A percentile compares a stretch with the other conserved stretches of the same genome.
These are phyloP conservation scores for Pseudozyma thailandica DNA, from an alignment of 1,284 basidiomycete species.

Conservation along the genomic window DNA sequence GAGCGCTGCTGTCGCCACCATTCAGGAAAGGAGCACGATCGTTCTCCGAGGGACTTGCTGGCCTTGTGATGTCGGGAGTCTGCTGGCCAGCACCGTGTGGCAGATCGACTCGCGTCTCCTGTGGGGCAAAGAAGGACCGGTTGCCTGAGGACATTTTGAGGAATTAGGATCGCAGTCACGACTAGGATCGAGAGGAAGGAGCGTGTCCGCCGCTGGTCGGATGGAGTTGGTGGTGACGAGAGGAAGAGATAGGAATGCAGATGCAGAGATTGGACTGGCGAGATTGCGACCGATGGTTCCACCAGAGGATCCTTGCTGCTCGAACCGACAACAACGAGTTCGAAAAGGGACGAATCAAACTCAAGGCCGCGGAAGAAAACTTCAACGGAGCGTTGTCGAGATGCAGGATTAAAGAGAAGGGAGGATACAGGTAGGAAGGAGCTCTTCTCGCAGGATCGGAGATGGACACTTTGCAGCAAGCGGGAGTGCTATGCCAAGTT, in stretches of 20 bases:
- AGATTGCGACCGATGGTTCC: no score
- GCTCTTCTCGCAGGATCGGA: constrained; percentile 13
- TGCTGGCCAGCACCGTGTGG: constrained; percentile 33
- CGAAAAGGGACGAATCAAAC: no score
- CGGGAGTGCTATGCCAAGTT: constrained; percentile 14
- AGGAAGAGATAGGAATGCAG: no score
- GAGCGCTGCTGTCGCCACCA: constrained; percentile 15
- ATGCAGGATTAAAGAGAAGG: constrained; percentile 5
- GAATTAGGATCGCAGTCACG: not conserved
- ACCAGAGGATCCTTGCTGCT: no score
- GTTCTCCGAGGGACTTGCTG: constrained; percentile 49
- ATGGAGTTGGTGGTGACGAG: no score
- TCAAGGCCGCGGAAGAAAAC: no score
- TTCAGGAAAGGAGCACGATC: constrained; percentile 48
- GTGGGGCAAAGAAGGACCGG: constrained; percentile 50
- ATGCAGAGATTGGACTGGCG: no score
- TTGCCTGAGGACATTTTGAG: constrained; percentile 38
- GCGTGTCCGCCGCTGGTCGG: no score
- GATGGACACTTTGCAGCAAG: constrained; percentile 22
- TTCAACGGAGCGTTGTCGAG: not conserved
- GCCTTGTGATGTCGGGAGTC: constrained; percentile 41
- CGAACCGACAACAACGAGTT: no score
- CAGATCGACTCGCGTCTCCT: constrained; percentile 44
- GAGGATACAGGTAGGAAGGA: not conserved
- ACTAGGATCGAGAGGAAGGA: not conserved